Percentiles rank a stretch among this genome's conserved stretches.
Conservation (phyloP, 345 rosid species). For the Linum lewisii region DNA sequence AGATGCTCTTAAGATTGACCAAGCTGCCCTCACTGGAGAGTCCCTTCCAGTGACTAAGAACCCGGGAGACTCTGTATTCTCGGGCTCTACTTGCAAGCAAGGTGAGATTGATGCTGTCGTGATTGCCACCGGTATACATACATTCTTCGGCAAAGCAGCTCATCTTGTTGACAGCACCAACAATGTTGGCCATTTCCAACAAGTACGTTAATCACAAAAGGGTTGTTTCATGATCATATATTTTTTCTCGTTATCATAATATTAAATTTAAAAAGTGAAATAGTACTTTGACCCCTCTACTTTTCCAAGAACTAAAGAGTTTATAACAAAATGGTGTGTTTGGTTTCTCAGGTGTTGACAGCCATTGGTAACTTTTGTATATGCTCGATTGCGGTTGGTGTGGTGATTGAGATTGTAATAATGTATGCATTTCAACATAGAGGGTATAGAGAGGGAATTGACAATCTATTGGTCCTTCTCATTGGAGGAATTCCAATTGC, state of each 20-base stretch:
- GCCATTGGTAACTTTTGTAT: conserved; percentile 3
- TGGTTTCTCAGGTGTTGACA: conserved; percentile 2
- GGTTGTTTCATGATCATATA: too few relatives aligned
- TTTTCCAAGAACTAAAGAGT: too few relatives aligned
- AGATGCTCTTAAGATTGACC: conserved; percentile 87
- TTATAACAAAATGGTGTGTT: too few relatives aligned
- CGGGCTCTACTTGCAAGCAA: conserved; percentile 93
- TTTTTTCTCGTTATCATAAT: too few relatives aligned
- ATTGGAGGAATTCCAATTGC: conserved; percentile 3
- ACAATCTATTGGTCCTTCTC: conserved; percentile 1
- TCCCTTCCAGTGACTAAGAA: conserved; percentile 69
- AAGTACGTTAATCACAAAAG: conserved; percentile 32
- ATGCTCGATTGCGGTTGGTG: neutral
- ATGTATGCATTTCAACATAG: neutral
- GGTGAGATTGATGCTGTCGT: conserved; percentile 94
- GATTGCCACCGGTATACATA: conserved; percentile 85
- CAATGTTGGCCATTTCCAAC: conserved; percentile 89
- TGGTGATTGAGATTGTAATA: conserved; percentile 1
- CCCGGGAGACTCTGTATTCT: conserved; percentile 65
- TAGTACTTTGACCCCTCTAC: too few relatives aligned
- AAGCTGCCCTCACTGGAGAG: conserved; percentile 87
- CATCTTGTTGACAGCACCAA: conserved; percentile 90
- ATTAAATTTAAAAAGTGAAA: too few relatives aligned
- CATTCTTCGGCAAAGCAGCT: conserved; percentile 97
- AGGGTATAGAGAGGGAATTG: conserved; percentile 1